Conservation (phyloP, 169 alveolate species). For the Condylostoma magnum region DNA sequence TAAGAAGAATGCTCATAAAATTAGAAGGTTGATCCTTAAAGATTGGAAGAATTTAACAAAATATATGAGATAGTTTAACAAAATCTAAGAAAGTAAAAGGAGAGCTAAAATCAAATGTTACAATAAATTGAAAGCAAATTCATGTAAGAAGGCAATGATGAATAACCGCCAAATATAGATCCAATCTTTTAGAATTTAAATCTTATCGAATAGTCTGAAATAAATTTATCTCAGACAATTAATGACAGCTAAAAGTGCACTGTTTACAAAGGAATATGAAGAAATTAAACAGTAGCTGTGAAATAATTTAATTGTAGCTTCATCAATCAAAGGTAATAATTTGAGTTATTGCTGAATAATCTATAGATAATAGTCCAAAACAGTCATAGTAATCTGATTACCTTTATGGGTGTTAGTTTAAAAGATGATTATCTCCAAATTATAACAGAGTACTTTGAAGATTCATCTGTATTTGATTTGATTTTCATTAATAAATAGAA, state of each 20-base stretch:
- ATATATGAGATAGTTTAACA: too few relatives aligned
- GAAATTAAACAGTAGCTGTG: conserved; percentile 69
- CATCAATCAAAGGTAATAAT: conserved; percentile 51
- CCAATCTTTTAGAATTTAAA: too few relatives aligned
- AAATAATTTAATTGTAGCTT: conserved; percentile 68
- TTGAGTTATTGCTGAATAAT: conserved; percentile 67
- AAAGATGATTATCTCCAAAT: conserved; percentile 63
- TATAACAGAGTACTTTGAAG: conserved; percentile 62
- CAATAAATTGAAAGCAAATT: too few relatives aligned
- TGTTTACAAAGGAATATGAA: conserved; percentile 73
- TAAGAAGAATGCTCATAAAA: too few relatives aligned
- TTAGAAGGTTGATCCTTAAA: too few relatives aligned
- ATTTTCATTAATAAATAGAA: conserved; percentile 42
- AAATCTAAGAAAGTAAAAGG: too few relatives aligned
- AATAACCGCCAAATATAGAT: too few relatives aligned
- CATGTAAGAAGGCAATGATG: too few relatives aligned
- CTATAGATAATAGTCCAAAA: conserved; percentile 66
- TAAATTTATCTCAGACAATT: too few relatives aligned
- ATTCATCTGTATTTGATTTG: conserved; percentile 66
- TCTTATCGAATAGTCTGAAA: too few relatives aligned
- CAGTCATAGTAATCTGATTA: conserved; percentile 74
- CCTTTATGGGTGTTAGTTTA: conserved; percentile 71
- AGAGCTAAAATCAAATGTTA: too few relatives aligned
- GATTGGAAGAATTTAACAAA: too few relatives aligned
- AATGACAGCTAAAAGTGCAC: conserved; percentile 23